phyloP scores from a whole-genome alignment of 1,284 basidiomycete species.

The Pseudozyma sp. region DNA sequence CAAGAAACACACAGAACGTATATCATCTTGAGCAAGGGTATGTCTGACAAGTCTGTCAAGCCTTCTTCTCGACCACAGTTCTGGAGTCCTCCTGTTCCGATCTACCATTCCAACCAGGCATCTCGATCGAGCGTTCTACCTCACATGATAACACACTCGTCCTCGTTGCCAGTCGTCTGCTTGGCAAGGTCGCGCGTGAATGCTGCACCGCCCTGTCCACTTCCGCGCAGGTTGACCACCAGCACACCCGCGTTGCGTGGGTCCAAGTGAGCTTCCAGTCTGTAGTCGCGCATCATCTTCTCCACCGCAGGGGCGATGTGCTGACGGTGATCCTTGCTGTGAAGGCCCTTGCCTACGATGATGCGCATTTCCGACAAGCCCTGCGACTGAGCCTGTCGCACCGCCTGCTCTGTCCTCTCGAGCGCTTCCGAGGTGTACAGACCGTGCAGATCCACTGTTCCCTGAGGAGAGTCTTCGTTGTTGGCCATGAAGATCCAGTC shows the following conservation, averaged over 20 bases:
- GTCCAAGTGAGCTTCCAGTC: slow-evolving; percentile 81
- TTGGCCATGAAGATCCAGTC: slow-evolving; percentile 82
- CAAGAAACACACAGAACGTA: no score
- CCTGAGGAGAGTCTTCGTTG: slow-evolving; percentile 60
- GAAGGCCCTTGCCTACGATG: slow-evolving; percentile 87
- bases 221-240: slow-evolving; percentile 78
- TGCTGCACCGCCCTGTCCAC: slow-evolving; percentile 66
- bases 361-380: slow-evolving; percentile 80
- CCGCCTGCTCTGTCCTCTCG: slow-evolving; percentile 71
- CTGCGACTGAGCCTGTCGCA: slow-evolving; percentile 76
- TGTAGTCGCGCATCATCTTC: slow-evolving; percentile 84
- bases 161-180: slow-evolving; percentile 60
- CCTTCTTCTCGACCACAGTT: no score
- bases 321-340: slow-evolving; percentile 81
- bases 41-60: no score
- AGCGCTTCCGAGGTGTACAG: slow-evolving; percentile 86
- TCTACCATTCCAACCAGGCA: background rate
- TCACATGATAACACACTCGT: slow-evolving; percentile 53
- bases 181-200: slow-evolving; percentile 63
- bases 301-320: slow-evolving; percentile 95
- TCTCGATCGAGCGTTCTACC: background rate
- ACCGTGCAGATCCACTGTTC: slow-evolving; percentile 78
- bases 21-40: no score
- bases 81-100: no score
- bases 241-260: slow-evolving; percentile 86